Base-by-base conservation (phyloP, 805 yeast species). In the Candida tallmaniae region DNA sequence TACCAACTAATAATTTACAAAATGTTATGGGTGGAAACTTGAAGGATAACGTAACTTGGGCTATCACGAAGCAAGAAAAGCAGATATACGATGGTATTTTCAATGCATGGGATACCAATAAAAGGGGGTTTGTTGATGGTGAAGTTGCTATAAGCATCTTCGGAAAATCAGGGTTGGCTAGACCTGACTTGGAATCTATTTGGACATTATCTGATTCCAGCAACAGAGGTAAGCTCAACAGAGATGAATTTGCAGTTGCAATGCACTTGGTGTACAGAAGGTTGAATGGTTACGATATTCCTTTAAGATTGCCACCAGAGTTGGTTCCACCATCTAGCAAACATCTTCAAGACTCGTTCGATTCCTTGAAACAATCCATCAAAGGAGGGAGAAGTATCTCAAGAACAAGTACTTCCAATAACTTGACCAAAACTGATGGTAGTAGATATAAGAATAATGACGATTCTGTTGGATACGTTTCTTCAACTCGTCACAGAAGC, bases 201-300 rank as follows among this genome's bases (percentile, higher is more conserved):
- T 90, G 98, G 98, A 84, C 78, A 31, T 70, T 90, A 45, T 76
- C 89, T 36, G 97, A 93, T 56, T 74, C 80, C 11, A 79, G 80
- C 36, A 83, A 88, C 56, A 73, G 82, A 36, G 96, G 97, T 4
- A 78, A 76, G 52, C 75, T 90, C 46, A 84, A 85, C 55, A 79
- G 77, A 50, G 96, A 90, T 55, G 95, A 87, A 57, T 93, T 90
- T 64, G 83, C 96, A 0, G 88, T 93, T 23, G 97, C 97, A 21
- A 93, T 90, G 97, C 97, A 94, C 68, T 69, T 90, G 39, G 90
- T 90, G 28, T 90, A 93, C 62, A 76, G 96, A 56, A 75, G 90
- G 42, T 65, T 90, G 53, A 89, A 88, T 52, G 97, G 97, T 2
- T 78, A 76, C 44, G 86, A 83, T n/a, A 62, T 93, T 32, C 98